Conservation (phyloP, 495 filamentous ascomycete species). For the Lophiotrema nucula region DNA sequence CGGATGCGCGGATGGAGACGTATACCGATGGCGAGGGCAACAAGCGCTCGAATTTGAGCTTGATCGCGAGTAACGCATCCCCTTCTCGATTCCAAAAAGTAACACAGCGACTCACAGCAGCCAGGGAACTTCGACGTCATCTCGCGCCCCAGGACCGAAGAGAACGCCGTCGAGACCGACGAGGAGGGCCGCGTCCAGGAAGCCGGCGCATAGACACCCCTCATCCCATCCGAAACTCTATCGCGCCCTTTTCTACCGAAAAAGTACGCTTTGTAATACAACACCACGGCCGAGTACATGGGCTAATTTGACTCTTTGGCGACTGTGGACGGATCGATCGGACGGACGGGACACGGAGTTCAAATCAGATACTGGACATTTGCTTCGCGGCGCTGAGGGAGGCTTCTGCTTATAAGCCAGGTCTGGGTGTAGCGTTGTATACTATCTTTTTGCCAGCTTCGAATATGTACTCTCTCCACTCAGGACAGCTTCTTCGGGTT, state of each 20-base stretch:
- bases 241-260: too few relatives aligned
- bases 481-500: background rate
- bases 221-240: too few relatives aligned
- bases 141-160: conserved; percentile 40
- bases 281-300: too few relatives aligned
- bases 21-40: conserved; percentile 67
- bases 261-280: too few relatives aligned
- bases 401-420: too few relatives aligned
- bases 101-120: too few relatives aligned
- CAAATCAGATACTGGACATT: too few relatives aligned
- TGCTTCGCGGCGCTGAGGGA: too few relatives aligned
- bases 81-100: background rate
- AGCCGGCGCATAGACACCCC: conserved; percentile 8
- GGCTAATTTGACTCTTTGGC: too few relatives aligned
- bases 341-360: too few relatives aligned
- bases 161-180: conserved; percentile 13
- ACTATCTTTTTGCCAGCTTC: background rate
- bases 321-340: too few relatives aligned
- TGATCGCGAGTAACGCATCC: conserved; percentile 61
- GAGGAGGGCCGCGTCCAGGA: conserved; percentile 33
- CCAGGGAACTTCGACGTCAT: conserved; percentile 64
- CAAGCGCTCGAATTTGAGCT: conserved; percentile 53
- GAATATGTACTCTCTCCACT: background rate
- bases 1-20: conserved; percentile 60
- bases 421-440: too few relatives aligned